Conservation (phyloP, 805 yeast genomes). For the Candida fluviatilis region DNA sequence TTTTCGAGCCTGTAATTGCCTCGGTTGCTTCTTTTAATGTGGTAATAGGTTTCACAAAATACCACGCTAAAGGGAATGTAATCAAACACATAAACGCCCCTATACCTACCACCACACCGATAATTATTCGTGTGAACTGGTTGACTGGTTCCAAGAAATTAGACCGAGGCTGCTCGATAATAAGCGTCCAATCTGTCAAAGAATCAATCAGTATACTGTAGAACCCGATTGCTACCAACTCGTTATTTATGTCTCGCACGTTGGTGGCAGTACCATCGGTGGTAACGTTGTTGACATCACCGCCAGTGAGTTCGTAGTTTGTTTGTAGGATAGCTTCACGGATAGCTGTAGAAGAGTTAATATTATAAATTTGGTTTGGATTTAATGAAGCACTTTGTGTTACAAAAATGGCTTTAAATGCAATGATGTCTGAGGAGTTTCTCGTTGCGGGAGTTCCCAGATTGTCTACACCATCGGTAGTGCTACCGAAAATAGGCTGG, state of each 20-base stretch:
- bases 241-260: constrained; percentile 17
- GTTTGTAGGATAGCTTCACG: constrained; percentile 21
- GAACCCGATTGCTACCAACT: constrained; percentile 32
- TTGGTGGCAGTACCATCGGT: constrained; percentile 26
- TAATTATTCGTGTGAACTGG: constrained; percentile 60
- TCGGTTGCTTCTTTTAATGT: constrained; percentile 81
- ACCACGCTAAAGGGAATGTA: constrained; percentile 82
- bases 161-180: constrained; percentile 58
- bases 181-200: constrained; percentile 61
- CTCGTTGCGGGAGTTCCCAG: constrained; percentile 26
- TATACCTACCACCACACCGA: constrained; percentile 74
- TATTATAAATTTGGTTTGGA: constrained; percentile 21
- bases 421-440: constrained; percentile 43
- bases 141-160: constrained; percentile 61
- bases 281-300: neutral
- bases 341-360: constrained; percentile 24
- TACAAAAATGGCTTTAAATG: constrained; percentile 33
- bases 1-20: constrained; percentile 47
- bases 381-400: constrained; percentile 9
- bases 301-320: neutral
- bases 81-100: constrained; percentile 69
- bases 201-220: constrained; percentile 23
- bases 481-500: constrained; percentile 25
- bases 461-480: constrained; percentile 13
- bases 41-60: constrained; percentile 80